A percentile compares a stretch with the other conserved stretches of the same genome.
These are phyloP conservation scores for Lathyrus sativus DNA, from an alignment of 306 rosid species.

Conservation along the genomic window DNA sequence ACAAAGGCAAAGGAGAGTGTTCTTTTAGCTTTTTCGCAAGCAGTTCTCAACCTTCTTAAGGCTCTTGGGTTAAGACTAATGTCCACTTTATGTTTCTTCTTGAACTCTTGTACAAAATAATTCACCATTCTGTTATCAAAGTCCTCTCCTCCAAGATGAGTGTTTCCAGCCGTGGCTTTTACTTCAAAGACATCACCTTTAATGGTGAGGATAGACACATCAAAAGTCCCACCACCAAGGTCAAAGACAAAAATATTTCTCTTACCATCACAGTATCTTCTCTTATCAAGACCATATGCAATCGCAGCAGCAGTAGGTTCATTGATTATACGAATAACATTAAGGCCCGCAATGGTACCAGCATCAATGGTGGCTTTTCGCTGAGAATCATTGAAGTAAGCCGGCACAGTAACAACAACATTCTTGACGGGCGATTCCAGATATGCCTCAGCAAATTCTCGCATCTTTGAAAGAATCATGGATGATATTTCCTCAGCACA, in stretches of 20 bases:
- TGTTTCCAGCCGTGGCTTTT: background rate
- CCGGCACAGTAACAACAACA: too few relatives aligned
- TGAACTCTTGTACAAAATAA: background rate
- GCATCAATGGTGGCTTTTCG: too few relatives aligned
- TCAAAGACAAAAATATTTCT: background rate
- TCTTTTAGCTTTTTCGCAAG: background rate
- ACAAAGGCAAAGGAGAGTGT: background rate
- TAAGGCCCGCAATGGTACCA: too few relatives aligned
- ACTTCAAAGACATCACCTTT: background rate
- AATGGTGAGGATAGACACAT: background rate
- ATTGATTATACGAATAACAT: too few relatives aligned
- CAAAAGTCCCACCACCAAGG: background rate
- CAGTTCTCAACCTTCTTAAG: background rate
- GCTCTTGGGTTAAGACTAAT: background rate
- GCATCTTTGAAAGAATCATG: background rate
- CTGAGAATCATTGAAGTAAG: too few relatives aligned
- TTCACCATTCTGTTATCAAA: background rate
- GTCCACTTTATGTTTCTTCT: background rate
- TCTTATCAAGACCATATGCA: background rate
- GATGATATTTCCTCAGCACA: background rate
- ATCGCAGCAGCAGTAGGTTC: background rate
- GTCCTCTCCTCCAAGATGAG: background rate
- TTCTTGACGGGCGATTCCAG: too few relatives aligned
- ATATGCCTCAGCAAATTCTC: too few relatives aligned
- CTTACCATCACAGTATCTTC: background rate